Percentiles rank a stretch among this genome's conserved stretches.
Conservation (phyloP, 108 stramenopile genomes). For the Craspedostauros australis region DNA sequence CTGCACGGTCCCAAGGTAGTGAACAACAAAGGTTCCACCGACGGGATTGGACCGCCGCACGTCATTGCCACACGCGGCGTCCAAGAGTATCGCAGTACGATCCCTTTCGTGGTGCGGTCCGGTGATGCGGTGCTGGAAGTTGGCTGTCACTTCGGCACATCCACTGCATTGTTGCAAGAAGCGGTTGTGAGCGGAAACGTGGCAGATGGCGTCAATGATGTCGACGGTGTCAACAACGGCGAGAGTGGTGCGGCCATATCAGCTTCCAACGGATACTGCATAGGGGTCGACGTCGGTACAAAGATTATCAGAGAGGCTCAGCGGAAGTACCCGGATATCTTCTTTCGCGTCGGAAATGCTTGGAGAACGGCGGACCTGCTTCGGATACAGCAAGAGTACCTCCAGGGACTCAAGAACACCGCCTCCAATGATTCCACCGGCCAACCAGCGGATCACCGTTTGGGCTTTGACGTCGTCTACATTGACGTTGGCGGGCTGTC, state of each 20-base stretch:
- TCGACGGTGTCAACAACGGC: too few species aligned
- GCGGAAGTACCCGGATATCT: constrained; percentile 20
- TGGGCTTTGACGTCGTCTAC: constrained; percentile 37
- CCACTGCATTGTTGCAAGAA: constrained; percentile 29
- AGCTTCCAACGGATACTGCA: constrained; percentile 8
- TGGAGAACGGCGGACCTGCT: constrained; percentile 33
- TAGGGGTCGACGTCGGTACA: constrained; percentile 46
- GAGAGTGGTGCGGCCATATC: background rate
- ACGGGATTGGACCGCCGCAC: background rate
- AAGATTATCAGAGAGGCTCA: constrained; percentile 34
- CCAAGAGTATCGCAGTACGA: constrained; percentile 40
- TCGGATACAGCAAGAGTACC: constrained; percentile 26
- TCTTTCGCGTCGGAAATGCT: constrained; percentile 43
- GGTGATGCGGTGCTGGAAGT: constrained; percentile 37
- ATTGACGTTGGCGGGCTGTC: constrained; percentile 51
- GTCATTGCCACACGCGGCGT: constrained; percentile 45
- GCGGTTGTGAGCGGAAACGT: constrained; percentile 6
- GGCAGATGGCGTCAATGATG: too few species aligned
- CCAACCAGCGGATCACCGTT: background rate
- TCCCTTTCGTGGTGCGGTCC: constrained; percentile 13
- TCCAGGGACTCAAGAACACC: background rate
- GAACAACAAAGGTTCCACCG: background rate
- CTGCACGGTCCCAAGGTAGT: background rate
- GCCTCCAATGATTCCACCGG: background rate
- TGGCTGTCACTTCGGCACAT: constrained; percentile 47